phyloP scores from a whole-genome alignment of 1,284 basidiomycete species.

The Melanopsichium pennsylvanicum region DNA sequence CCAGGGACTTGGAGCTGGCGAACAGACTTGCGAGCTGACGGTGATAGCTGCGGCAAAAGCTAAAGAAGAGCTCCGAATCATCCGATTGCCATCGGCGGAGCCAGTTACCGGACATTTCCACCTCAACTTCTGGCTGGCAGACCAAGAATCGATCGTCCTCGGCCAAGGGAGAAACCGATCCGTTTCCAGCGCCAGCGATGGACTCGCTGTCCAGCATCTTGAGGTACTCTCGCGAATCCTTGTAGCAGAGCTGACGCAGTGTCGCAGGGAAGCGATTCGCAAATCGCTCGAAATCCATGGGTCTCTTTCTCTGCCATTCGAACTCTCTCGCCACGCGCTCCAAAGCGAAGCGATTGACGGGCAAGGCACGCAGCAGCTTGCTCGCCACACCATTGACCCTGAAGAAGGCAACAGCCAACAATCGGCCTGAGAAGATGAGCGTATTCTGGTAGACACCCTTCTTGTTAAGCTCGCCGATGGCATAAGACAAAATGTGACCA shows the following conservation, averaged over 20 bases:
- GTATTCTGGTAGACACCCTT: slow-evolving; percentile 64
- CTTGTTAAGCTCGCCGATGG: slow-evolving; percentile 63
- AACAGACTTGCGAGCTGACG: slow-evolving; percentile 56
- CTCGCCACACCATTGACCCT: slow-evolving; percentile 57
- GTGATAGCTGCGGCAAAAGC: slow-evolving; percentile 61
- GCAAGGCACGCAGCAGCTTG: slow-evolving; percentile 58
- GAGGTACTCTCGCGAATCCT: slow-evolving; percentile 57
- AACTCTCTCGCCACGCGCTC: slow-evolving; percentile 58
- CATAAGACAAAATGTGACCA: slow-evolving; percentile 56
- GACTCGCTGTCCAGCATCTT: slow-evolving; percentile 55
- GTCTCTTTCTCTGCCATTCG: slow-evolving; percentile 45
- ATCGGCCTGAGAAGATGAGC: slow-evolving; percentile 59
- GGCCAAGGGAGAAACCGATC: slow-evolving; percentile 1
- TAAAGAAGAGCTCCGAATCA: slow-evolving; percentile 64
- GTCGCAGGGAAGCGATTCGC: slow-evolving; percentile 44
- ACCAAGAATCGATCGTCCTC: slow-evolving; percentile 59
- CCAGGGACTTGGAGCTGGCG: slow-evolving; percentile 37
- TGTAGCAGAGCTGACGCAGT: slow-evolving; percentile 56
- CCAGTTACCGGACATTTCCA: slow-evolving; percentile 64
- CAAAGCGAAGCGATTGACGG: slow-evolving; percentile 59
- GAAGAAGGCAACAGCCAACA: slow-evolving; percentile 60
- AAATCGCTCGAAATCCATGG: slow-evolving; percentile 43
- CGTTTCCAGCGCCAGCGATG: slow-evolving; percentile 6
- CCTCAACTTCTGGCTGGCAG: slow-evolving; percentile 57
- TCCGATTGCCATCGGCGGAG: slow-evolving; percentile 63